These are phyloP conservation scores for Coprinopsis marcescibilis DNA, from an alignment of 768 basidiomycete genomes.

Conservation along the genomic window DNA sequence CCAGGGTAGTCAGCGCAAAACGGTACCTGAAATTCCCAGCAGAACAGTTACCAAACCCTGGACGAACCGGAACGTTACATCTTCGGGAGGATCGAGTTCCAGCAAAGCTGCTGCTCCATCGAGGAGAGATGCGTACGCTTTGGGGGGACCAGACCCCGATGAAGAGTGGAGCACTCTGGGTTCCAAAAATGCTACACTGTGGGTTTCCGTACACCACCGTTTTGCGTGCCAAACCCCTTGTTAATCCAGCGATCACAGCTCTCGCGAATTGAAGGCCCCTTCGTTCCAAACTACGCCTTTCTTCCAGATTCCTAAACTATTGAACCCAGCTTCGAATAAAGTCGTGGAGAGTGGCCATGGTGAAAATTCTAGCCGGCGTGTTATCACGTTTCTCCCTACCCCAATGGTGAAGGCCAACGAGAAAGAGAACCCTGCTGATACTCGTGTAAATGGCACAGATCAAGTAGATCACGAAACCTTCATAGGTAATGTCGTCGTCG, in stretches of 20 bases:
- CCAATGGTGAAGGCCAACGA: conserved; percentile 1
- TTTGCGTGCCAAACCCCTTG: too few relatives aligned
- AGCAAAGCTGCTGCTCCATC: not conserved
- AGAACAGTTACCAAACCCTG: too few relatives aligned
- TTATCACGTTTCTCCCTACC: conserved; percentile 3
- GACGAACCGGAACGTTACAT: too few relatives aligned
- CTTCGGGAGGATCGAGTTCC: not conserved
- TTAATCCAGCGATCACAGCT: too few relatives aligned
- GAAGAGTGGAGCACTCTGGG: conserved; percentile 5
- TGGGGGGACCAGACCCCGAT: not conserved
- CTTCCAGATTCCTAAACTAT: not conserved
- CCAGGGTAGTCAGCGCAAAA: too few relatives aligned
- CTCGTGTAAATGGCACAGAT: not conserved
- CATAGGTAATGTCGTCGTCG: too few relatives aligned
- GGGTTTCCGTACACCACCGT: too few relatives aligned
- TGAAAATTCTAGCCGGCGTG: not conserved
- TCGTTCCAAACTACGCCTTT: not conserved
- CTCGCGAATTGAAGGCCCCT: not conserved
- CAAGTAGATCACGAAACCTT: not conserved
- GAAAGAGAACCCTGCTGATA: not conserved
- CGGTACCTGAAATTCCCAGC: too few relatives aligned
- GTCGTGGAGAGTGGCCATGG: not conserved
- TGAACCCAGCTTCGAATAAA: not conserved
- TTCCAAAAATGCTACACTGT: not conserved
- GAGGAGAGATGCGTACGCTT: not conserved